Evolutionary conservation across 2,329 filamentous ascomycete genomes (phyloP), one percentile per base, ranked within the genome.

Genomic region (Bipolaris bicolor): DNA sequence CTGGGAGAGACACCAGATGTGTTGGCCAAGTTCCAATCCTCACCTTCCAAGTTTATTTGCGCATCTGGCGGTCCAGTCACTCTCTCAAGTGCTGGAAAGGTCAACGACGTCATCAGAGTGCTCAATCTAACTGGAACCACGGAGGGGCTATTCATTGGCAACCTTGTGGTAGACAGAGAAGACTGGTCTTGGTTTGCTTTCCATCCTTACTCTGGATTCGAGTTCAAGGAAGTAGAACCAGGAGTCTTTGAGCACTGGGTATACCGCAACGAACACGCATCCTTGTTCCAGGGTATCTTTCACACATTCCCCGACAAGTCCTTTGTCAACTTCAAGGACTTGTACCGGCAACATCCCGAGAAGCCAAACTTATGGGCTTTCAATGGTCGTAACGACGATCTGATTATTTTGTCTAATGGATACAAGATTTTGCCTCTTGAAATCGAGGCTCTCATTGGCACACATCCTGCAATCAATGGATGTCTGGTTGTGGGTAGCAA

Each of bases 231-330:
- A 41, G 52, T 64, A 0, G 66, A 67, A 34, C 63, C 63, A 3
- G 67, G 57, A 3, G 60, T 72, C 1, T 75, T 73, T 46, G 77
- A 80, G 57, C 70, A 76, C 39, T 74, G 72, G 54, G 65, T 79
- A 13, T 61, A 70, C 52, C 73, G 76, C 10, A 67, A 75, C 7
- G 54, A 68, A 31, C 62, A 76, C 16, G 54, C 49, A 5, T 50
- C 45, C 2, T 40, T 65, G 26, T 67, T 64, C 34, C 65, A 68
- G 29, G 65, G 64, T 24, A 60, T 67, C 49, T 69, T 69, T 52
- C 49, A 67, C 20, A 69, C 66, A 1, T 69, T 69, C 26, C 65
- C 66, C 0, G 55, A 63, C 1, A 22, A 65, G 22, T 16, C 55
- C 1, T 58, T 59, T 1, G 34, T 63, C 52, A 66, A 66, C 41